A percentile compares a stretch with the other conserved stretches of the same genome.
phyloP scores from a whole-genome alignment of 345 rosid species.

The Garcia nutans region DNA sequence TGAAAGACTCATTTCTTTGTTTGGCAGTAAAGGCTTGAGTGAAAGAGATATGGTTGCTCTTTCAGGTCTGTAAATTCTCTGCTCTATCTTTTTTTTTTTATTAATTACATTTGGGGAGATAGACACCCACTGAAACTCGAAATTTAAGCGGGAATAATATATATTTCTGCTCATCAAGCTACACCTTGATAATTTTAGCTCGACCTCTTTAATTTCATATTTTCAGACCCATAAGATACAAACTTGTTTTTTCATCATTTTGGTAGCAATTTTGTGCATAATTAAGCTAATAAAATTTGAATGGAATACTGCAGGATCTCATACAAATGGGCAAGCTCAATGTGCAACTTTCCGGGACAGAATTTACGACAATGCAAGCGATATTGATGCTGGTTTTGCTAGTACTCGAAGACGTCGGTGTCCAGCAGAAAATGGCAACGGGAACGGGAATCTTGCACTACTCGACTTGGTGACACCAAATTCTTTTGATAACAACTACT shows the following conservation, averaged over 20 bases:
- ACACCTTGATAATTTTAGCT: no score
- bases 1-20: not conserved
- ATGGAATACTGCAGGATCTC: not conserved
- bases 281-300: no score
- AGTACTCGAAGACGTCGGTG: not conserved
- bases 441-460: constrained; percentile 4
- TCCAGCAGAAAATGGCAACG: not conserved
- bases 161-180: no score
- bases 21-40: not conserved
- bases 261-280: no score
- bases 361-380: not conserved
- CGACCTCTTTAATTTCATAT: no score
- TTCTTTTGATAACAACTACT: not conserved
- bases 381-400: constrained; percentile 3
- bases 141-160: no score
- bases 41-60: constrained; percentile 16
- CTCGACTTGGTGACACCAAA: constrained; percentile 5
- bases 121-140: no score
- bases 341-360: not conserved
- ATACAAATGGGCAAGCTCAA: constrained; percentile 1
- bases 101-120: no score
- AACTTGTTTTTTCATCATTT: no score
- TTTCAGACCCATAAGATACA: no score
- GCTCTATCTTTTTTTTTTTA: no score
- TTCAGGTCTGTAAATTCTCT: constrained; percentile 4